Base-by-base conservation (phyloP, 257 asterid genomes). In the Solanum piurae region DNA sequence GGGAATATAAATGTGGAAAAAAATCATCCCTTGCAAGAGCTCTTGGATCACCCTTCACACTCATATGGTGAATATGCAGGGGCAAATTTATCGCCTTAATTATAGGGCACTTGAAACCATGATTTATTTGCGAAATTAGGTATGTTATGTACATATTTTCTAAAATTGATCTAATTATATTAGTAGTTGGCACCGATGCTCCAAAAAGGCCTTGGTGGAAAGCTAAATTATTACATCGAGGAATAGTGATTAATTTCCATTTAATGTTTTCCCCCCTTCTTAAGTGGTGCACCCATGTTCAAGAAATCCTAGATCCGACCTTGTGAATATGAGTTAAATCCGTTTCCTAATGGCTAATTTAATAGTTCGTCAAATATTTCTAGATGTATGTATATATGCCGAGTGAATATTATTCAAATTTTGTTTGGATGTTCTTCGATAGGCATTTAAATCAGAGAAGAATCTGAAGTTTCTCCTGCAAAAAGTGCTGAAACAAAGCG, bases 401-500 rank as follows among this genome's bases (percentile, higher is more conserved):
- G 5, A 20, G 60, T 37, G 38, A 33, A 37, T 44, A n/a, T 37
- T 60, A 60, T 12, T 9, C 37, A 68, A 37, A 66, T 40, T n/a
- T 66, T 5, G 4, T 9, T 25, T n/a, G 1, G 64, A 68, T 86
- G 58, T 86, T 44, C n/a, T 88, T 18, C 5, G 0, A 13, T 69
- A 94, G 96, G 92, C 94, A 4, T 12, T 42, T 14, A 96, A 94
- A 88, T 80, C 93, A 1, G 99, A 97, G 88, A 95, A 94, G 91
- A 96, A 94, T 88, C 90, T 97, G 92, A 95, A 93, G 89, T 95
- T 96, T 90, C 89, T 97, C 93, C 92, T 97, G 88, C 99, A 97
- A 95, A 97, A 97, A 89, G 99, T 97, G 85, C 89, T 97, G 92
- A 97, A 96, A 92, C 99, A 97, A 90, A 97, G 99, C 72, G 99